phyloP scores from a whole-genome alignment of 2,329 filamentous ascomycete species.

The Juglanconis juglandina region DNA sequence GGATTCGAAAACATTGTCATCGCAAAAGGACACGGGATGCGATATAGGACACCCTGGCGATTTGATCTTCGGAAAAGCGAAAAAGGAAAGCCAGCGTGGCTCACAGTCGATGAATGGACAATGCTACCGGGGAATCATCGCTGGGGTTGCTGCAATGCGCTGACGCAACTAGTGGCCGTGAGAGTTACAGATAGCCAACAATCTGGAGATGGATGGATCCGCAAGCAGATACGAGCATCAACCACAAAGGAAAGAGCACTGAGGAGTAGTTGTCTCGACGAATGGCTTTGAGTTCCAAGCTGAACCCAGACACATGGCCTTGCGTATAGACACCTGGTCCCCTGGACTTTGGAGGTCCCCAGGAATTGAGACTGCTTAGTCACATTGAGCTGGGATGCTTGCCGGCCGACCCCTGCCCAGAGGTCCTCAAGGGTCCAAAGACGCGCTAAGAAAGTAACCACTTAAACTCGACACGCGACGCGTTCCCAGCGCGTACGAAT shows the following conservation, averaged over 20 bases:
- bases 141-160: conserved; percentile 25
- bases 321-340: background rate
- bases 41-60: conserved; percentile 1
- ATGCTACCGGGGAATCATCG: conserved; percentile 50
- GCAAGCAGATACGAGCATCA: background rate
- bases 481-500: background rate
- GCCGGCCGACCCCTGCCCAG: background rate
- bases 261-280: conserved; percentile 3
- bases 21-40: background rate
- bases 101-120: conserved; percentile 10
- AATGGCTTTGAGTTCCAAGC: background rate
- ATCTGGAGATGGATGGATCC: background rate
- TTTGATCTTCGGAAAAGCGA: conserved; percentile 3
- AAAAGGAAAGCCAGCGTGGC: conserved; percentile 11
- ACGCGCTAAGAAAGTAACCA: background rate
- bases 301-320: background rate
- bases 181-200: background rate
- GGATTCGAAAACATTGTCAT: conserved; percentile 57
- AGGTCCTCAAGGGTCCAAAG: background rate
- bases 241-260: background rate
- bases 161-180: background rate
- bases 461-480: background rate
- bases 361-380: background rate
- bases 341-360: background rate
- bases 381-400: background rate